Conservation (phyloP, 1,284 basidiomycete species). For the Marasmius oreades region DNA sequence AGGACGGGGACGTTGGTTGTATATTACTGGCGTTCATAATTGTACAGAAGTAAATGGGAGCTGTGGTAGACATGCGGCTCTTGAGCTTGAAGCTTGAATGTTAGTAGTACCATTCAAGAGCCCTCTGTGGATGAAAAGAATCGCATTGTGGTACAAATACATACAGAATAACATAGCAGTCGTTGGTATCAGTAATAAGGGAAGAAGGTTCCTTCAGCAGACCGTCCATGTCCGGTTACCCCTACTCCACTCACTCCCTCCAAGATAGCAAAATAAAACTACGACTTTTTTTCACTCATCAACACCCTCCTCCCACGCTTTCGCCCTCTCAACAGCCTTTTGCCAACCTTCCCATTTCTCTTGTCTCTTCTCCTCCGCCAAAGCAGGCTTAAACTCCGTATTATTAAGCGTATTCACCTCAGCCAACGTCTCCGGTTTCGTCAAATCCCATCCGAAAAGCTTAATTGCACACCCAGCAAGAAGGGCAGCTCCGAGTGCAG, state of each 20-base stretch:
- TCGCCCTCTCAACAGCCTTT: constrained; percentile 77
- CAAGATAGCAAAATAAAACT: neutral
- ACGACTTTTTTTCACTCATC: constrained; percentile 28
- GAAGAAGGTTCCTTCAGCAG: no score
- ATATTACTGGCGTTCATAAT: no score
- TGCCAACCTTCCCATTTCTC: constrained; percentile 79
- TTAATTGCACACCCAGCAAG: constrained; percentile 89
- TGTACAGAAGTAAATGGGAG: no score
- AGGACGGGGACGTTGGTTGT: no score
- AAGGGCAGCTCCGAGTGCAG: constrained; percentile 93
- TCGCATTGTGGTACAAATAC: no score
- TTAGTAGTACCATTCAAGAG: no score
- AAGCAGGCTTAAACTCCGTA: constrained; percentile 64
- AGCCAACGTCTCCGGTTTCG: constrained; percentile 79
- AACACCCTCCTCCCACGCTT: constrained; percentile 70
- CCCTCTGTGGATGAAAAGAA: no score
- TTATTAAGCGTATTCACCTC: constrained; percentile 89
- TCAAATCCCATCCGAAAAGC: constrained; percentile 94
- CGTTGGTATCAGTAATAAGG: no score
- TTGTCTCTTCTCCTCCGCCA: constrained; percentile 53
- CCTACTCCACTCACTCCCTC: no score
- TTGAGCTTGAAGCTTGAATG: no score
- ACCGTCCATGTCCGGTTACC: no score
- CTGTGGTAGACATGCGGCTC: neutral
- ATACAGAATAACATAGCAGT: no score